Conservation (phyloP, 768 basidiomycete genomes). For the Lentinula sp. region DNA sequence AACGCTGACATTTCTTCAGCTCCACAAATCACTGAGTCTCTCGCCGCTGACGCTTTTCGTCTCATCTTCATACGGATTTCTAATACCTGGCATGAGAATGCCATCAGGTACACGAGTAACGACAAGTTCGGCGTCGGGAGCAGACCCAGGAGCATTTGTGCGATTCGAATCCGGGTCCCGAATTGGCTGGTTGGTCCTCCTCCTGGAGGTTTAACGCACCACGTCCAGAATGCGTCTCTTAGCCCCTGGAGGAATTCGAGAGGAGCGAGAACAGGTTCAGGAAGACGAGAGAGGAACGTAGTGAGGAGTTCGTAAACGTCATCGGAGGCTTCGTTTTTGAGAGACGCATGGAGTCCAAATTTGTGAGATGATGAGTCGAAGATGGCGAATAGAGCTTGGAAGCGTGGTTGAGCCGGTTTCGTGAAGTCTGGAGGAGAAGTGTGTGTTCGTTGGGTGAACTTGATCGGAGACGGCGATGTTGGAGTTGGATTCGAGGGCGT, state of each 20-base stretch:
- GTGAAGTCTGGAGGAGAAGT: neutral
- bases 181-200: neutral
- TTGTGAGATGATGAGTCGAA: constrained; percentile 9
- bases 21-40: neutral
- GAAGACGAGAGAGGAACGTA: constrained; percentile 33
- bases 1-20: neutral
- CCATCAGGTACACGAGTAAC: constrained; percentile 36
- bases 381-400: constrained; percentile 22
- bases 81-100: constrained; percentile 37
- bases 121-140: constrained; percentile 37
- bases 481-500: constrained; percentile 4
- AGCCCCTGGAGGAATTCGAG: constrained; percentile 19
- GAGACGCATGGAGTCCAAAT: constrained; percentile 21
- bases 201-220: constrained; percentile 21
- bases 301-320: constrained; percentile 36
- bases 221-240: constrained; percentile 23
- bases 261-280: constrained; percentile 30
- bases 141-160: constrained; percentile 32
- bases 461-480: neutral
- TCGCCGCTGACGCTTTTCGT: neutral
- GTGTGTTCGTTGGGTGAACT: neutral
- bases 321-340: constrained; percentile 28
- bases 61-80: neutral
- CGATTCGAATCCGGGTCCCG: constrained; percentile 17
- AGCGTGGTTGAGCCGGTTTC: constrained; percentile 14